phyloP scores from a whole-genome alignment of 140 eudicot species.

The Ambrosia hybrid region DNA sequence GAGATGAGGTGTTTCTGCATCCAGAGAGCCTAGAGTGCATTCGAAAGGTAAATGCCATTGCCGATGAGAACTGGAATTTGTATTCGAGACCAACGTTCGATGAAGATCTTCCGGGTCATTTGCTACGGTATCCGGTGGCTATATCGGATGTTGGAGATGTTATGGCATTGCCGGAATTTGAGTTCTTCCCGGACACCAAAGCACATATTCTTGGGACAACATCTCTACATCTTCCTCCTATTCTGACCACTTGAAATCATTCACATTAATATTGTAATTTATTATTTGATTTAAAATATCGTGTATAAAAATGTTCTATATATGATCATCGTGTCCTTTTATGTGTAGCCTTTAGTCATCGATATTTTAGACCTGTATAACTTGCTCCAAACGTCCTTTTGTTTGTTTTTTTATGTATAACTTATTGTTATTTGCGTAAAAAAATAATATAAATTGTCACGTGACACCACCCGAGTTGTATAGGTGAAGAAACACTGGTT shows the following conservation, averaged over 20 bases:
- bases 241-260: slow-evolving; percentile 54
- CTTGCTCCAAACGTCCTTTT: too few relatives aligned
- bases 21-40: slow-evolving; percentile 62
- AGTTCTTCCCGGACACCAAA: slow-evolving; percentile 75
- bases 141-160: slow-evolving; percentile 47
- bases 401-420: too few relatives aligned
- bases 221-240: slow-evolving; percentile 57
- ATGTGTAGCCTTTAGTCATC: too few relatives aligned
- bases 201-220: slow-evolving; percentile 60
- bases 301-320: too few relatives aligned
- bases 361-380: too few relatives aligned
- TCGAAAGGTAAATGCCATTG: slow-evolving; percentile 42
- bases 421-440: too few relatives aligned
- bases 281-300: neutral
- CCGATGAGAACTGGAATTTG: slow-evolving; percentile 55
- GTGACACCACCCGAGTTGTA: too few relatives aligned
- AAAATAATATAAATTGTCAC: too few relatives aligned
- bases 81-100: slow-evolving; percentile 42
- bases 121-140: slow-evolving; percentile 60
- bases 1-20: slow-evolving; percentile 28
- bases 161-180: slow-evolving; percentile 47
- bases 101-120: slow-evolving; percentile 61
- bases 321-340: too few relatives aligned
- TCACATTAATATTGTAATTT: neutral
- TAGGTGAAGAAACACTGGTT: too few relatives aligned